These are phyloP conservation scores for Cercophora scortea DNA, from an alignment of 495 filamentous ascomycete genomes.

Conservation along the genomic window DNA sequence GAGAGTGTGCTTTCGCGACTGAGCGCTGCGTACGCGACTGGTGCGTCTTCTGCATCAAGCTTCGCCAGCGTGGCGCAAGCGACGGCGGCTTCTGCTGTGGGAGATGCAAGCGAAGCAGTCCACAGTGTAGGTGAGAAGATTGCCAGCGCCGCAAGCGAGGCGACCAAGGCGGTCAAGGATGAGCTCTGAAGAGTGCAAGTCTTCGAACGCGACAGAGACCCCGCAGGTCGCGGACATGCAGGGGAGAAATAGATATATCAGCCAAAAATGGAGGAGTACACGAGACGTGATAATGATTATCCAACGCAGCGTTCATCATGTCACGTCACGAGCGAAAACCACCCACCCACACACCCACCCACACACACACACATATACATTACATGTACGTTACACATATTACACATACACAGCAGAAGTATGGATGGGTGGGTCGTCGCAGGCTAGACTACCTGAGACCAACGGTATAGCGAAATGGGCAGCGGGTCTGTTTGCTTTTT, in stretches of 20 bases:
- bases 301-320: neutral
- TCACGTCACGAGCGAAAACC: too few relatives aligned
- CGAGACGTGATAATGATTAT: constrained; percentile 10
- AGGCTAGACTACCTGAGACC: too few relatives aligned
- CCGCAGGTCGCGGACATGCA: neutral
- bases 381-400: too few relatives aligned
- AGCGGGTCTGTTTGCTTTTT: neutral
- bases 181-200: constrained; percentile 41
- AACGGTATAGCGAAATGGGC: neutral
- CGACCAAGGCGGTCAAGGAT: constrained; percentile 47
- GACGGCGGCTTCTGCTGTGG: constrained; percentile 12
- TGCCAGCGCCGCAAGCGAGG: constrained; percentile 27
- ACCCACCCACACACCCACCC: too few relatives aligned
- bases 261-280: neutral
- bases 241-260: neutral
- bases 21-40: constrained; percentile 46
- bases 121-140: constrained; percentile 24
- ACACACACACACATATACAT: too few relatives aligned
- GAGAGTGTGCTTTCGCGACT: constrained; percentile 72
- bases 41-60: constrained; percentile 23
- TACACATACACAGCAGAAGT: too few relatives aligned
- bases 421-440: too few relatives aligned
- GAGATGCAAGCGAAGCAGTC: constrained; percentile 16
- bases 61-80: constrained; percentile 28
- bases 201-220: neutral